Evolutionary conservation across 352 stramenopile species (phyloP).

Genomic region (Globisporangium iwayamae): DNA sequence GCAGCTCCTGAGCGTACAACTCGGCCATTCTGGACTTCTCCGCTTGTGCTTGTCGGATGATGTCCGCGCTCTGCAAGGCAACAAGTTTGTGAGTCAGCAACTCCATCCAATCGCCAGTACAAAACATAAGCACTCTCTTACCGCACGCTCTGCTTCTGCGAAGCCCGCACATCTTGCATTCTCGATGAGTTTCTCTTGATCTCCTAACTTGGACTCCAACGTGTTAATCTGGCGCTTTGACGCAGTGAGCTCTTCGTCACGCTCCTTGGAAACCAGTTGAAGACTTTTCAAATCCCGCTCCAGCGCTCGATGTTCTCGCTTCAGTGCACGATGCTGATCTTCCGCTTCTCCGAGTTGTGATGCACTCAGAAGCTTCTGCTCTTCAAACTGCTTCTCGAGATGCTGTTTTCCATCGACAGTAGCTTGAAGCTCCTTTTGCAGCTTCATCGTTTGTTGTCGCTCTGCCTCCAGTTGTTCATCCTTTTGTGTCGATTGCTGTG

Average conservation of each 20-base stretch:
- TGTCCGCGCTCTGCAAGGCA: constrained; percentile 36
- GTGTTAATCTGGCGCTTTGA: constrained; percentile 30
- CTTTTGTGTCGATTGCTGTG: constrained; percentile 16
- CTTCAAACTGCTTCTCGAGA: constrained; percentile 28
- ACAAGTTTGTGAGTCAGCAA: too few species aligned
- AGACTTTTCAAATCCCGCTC: constrained; percentile 59
- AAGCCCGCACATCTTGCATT: constrained; percentile 32
- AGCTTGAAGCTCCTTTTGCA: constrained; percentile 24
- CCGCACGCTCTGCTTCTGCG: constrained; percentile 47
- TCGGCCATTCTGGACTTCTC: constrained; percentile 60
- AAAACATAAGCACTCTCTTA: constrained; percentile 18
- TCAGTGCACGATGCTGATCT: constrained; percentile 44
- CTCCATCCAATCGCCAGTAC: too few species aligned
- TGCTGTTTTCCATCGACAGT: constrained; percentile 3
- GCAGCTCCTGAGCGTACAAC: constrained; percentile 69
- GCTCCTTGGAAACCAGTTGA: constrained; percentile 45
- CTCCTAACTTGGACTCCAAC: constrained; percentile 33
- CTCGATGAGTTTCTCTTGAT: constrained; percentile 31
- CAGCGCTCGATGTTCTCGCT: constrained; percentile 52
- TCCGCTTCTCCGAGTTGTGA: constrained; percentile 43
- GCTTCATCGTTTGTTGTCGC: constrained; percentile 11
- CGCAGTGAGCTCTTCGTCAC: constrained; percentile 38
- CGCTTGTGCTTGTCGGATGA: constrained; percentile 38
- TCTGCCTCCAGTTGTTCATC: constrained; percentile 24
- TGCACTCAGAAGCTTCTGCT: constrained; percentile 14